A percentile compares a stretch with the other conserved stretches of the same genome.
Conservation (phyloP, 1,284 basidiomycete genomes). For the Pterula multifida region DNA sequence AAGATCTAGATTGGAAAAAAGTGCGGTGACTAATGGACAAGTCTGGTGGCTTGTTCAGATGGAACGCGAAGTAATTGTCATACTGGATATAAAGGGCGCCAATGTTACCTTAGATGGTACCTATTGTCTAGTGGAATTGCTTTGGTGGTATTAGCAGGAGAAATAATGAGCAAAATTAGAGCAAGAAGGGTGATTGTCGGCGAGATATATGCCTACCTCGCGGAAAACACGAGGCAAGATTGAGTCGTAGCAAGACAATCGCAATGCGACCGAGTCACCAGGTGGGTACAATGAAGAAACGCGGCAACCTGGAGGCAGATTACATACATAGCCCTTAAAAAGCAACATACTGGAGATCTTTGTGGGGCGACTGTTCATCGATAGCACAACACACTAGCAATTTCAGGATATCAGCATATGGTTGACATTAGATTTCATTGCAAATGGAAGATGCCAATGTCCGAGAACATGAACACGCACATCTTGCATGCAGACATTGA, state of each 20-base stretch:
- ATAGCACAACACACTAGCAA: too few species aligned
- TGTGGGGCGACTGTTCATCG: neutral
- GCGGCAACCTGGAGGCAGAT: neutral
- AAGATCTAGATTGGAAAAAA: slow-evolving; percentile 1
- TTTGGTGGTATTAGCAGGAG: too few species aligned
- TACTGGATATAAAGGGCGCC: too few species aligned
- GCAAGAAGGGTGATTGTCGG: slow-evolving; percentile 7
- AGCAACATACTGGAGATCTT: neutral
- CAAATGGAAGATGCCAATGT: too few species aligned
- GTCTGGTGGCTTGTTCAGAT: too few species aligned
- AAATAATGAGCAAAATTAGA: neutral
- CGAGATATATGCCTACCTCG: neutral
- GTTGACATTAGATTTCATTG: too few species aligned
- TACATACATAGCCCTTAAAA: neutral
- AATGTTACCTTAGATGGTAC: too few species aligned
- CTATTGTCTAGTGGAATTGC: too few species aligned
- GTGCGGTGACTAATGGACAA: slow-evolving; percentile 3
- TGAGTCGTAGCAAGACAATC: neutral
- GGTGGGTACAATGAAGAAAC: neutral
- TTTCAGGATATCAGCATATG: too few species aligned
- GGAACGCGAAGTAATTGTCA: too few species aligned
- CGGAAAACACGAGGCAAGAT: slow-evolving; percentile 3
- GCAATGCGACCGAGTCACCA: neutral
- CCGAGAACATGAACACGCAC: too few species aligned
- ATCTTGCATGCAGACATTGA: too few species aligned